Evolutionary conservation across 768 basidiomycete genomes (phyloP).

Genomic region (Xerocomellus chrysenteron): DNA sequence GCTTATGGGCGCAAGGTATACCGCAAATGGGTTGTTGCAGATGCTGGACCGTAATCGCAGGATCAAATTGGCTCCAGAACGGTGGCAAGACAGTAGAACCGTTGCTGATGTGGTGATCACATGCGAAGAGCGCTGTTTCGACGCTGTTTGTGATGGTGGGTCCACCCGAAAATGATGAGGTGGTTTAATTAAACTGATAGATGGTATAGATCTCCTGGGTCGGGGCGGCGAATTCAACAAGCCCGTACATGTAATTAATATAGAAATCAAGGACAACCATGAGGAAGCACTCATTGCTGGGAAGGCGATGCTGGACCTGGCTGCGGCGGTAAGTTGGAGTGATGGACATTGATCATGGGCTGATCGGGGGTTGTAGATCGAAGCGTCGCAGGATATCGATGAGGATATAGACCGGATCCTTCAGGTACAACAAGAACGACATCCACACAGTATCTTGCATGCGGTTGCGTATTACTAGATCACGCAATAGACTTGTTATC

Average conservation of each 20-base stretch:
- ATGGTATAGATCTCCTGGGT: conserved; percentile 66
- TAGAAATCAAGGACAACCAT: conserved; percentile 99
- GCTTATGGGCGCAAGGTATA: conserved; percentile 58
- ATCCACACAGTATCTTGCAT: conserved; percentile 90
- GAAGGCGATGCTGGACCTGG: conserved; percentile 90
- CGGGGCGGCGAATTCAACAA: conserved; percentile 91
- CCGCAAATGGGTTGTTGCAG: conserved; percentile 87
- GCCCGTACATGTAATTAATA: conserved; percentile 94
- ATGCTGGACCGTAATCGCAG: conserved; percentile 96
- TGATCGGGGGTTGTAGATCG: conserved; percentile 58
- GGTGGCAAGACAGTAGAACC: conserved; percentile 90
- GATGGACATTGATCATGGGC: conserved; percentile 1
- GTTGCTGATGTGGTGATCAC: conserved; percentile 98
- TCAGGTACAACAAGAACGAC: conserved; percentile 80
- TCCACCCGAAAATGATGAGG: conserved; percentile 13
- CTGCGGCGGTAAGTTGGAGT: conserved; percentile 67
- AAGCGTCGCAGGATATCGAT: conserved; percentile 82
- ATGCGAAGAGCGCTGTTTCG: conserved; percentile 98
- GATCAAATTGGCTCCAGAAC: conserved; percentile 90
- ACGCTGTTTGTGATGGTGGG: conserved; percentile 96
- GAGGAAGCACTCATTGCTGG: conserved; percentile 98
- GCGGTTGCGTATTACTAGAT: conserved; percentile 85
- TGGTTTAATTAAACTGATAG: conserved; percentile 10
- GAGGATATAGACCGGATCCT: conserved; percentile 87
- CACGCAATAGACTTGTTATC: conserved; percentile 19